Evolutionary conservation across 768 basidiomycete genomes (phyloP), one percentile per base, ranked within the genome.

Genomic region (Macrolepiota fuliginosa): DNA sequence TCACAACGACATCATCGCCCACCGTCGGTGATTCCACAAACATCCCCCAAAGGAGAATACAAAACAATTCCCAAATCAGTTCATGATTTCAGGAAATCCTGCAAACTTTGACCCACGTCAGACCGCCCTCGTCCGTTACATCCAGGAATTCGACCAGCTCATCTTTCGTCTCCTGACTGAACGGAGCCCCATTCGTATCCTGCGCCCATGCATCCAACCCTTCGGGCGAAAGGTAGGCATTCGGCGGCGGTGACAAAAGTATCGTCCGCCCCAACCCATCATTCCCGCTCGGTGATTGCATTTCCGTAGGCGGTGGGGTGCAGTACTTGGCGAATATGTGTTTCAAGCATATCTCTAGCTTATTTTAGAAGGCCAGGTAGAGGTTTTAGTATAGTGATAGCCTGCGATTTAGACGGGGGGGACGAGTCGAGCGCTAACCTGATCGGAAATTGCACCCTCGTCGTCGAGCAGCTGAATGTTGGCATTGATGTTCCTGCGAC

Each of bases 291-390:
- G 58, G 58, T 42, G 58, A 55, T 15, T 65, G 45, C 24, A 45
- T 50, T 52, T 58, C 54, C 17, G 64, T 71, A 32, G 49, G 49
- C 35, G 73, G 62, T 10, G 87, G 88, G 22, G 76, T 80, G 72
- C 90, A 91, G 66, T 90, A 92, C 72, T 90, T 91, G 24, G 86
- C 82, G 68, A 92, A 92, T 56, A 93, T 91, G 66, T 90, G 89
- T 63, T 83, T 83, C 54, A 92, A 77, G 70, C 87, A 90, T 46
- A 71, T 71, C 72, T 90, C 89, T 35, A 92, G 75, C 90, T 90
- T 65, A 59, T 35, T 45, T 54, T 36, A 40, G 40, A 25, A 36
- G 42, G 45, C 40, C 51, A 60, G 45, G 39, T 50, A n/a, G 36
- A 45, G 37, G 35, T 39, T 37, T 49, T 25, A 59, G 51, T 27